These are phyloP conservation scores for Aspergillus proliferans DNA, from an alignment of 2,329 filamentous ascomycete genomes.

Conservation along the genomic window DNA sequence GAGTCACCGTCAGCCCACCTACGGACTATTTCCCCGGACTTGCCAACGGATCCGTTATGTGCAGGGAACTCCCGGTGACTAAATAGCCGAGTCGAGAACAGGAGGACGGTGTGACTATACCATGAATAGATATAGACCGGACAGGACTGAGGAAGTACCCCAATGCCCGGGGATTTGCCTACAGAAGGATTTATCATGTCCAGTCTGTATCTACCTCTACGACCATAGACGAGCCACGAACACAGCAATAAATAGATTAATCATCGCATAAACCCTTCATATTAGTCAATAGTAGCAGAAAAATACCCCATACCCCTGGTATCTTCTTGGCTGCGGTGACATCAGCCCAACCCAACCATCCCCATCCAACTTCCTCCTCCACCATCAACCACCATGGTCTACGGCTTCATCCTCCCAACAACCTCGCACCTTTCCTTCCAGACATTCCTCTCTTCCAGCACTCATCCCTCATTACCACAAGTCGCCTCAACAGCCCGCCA, in stretches of 20 bases:
- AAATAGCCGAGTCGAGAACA: too few relatives aligned
- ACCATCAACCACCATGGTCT: constrained; percentile 62
- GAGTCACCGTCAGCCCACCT: background rate
- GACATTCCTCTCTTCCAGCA: constrained; percentile 66
- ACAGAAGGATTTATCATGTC: background rate
- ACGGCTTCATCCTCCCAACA: constrained; percentile 79
- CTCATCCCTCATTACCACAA: constrained; percentile 83
- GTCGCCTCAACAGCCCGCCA: constrained; percentile 76
- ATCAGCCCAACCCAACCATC: constrained; percentile 5
- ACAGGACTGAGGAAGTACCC: background rate
- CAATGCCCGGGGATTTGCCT: too few relatives aligned
- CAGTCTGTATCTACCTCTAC: background rate
- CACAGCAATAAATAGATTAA: background rate
- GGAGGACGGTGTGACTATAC: background rate
- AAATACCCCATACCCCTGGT: background rate
- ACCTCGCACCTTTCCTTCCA: constrained; percentile 83
- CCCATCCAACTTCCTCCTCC: constrained; percentile 8
- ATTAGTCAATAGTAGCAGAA: too few relatives aligned
- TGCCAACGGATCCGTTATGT: too few relatives aligned
- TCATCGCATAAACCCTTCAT: background rate
- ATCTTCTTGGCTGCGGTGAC: constrained; percentile 4
- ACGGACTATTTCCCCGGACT: too few relatives aligned
- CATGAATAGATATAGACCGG: background rate
- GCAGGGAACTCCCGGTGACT: too few relatives aligned
- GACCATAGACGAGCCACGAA: background rate